These are phyloP conservation scores for Suaeda aralocaspica DNA, from an alignment of 148 eudicot species.

Conservation along the genomic window DNA sequence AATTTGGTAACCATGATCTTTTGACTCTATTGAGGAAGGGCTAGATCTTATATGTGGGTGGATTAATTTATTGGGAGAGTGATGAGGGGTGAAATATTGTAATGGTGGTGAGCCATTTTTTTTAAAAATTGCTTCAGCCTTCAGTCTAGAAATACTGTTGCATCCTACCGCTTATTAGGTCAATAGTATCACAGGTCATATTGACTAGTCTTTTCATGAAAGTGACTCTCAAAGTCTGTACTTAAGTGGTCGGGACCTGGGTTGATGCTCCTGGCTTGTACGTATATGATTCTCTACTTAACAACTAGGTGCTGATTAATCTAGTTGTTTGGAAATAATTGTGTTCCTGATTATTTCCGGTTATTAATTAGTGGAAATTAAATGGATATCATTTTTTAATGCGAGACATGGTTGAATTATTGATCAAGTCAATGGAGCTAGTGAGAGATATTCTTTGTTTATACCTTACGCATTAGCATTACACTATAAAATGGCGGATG, in stretches of 20 bases:
- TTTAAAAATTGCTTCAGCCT: too few relatives aligned
- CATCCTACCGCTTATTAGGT: too few relatives aligned
- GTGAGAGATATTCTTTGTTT: not conserved
- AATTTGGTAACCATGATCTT: too few relatives aligned
- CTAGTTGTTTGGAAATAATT: not conserved
- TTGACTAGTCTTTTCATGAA: too few relatives aligned
- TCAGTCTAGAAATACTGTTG: too few relatives aligned
- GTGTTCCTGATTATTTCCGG: not conserved
- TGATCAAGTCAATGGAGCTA: constrained; percentile 6
- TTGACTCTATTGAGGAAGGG: too few relatives aligned
- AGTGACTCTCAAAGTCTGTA: too few relatives aligned
- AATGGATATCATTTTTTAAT: not conserved
- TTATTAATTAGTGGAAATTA: not conserved
- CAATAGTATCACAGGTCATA: too few relatives aligned
- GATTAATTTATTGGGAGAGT: too few relatives aligned
- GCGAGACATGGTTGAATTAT: not conserved
- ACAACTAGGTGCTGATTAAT: not conserved
- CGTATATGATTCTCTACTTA: not conserved
- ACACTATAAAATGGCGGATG: not conserved
- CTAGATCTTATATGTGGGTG: too few relatives aligned
- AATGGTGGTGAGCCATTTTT: too few relatives aligned
- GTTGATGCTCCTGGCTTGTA: constrained; percentile 1
- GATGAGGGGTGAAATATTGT: too few relatives aligned
- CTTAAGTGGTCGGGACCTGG: not conserved
- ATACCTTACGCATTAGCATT: not conserved